Evolutionary conservation across 768 basidiomycete genomes (phyloP).

Genomic region (Calvatia gigantea): DNA sequence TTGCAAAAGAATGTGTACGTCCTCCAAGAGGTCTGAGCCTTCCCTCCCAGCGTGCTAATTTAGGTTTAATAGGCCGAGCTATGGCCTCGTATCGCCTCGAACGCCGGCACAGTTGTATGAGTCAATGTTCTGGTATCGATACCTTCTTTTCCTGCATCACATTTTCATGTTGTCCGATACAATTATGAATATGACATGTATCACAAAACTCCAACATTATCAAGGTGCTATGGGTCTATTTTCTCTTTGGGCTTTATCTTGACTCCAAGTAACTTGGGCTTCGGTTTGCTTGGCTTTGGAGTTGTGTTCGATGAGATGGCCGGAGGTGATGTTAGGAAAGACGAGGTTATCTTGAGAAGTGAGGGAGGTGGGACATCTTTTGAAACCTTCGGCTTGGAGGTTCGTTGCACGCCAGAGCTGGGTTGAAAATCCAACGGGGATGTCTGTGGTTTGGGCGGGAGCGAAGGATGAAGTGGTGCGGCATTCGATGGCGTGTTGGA

Average conservation of each 20-base stretch:
- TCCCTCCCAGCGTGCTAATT: background rate
- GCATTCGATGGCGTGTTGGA: slow-evolving; percentile 9
- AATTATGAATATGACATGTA: slow-evolving; percentile 17
- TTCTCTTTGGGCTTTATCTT: slow-evolving; percentile 37
- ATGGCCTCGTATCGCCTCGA: slow-evolving; percentile 99
- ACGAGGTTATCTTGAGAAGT: background rate
- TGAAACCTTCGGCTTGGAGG: background rate
- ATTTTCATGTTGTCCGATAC: slow-evolving; percentile 16
- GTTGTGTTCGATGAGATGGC: background rate
- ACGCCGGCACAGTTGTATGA: slow-evolving; percentile 97
- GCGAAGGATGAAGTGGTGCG: slow-evolving; percentile 12
- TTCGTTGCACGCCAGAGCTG: background rate
- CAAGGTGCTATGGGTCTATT: slow-evolving; percentile 10
- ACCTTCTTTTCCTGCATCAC: slow-evolving; percentile 14
- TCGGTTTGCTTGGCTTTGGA: slow-evolving; percentile 14
- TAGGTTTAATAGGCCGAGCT: slow-evolving; percentile 76
- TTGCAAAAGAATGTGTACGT: slow-evolving; percentile 99
- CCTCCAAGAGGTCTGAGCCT: background rate
- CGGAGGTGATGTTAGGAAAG: background rate
- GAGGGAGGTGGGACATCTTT: background rate
- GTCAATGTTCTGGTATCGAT: slow-evolving; percentile 12
- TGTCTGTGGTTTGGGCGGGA: slow-evolving; percentile 11
- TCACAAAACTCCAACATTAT: background rate
- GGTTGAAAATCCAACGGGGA: background rate
- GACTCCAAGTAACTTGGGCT: slow-evolving; percentile 33